A percentile compares a stretch with the other conserved stretches of the same genome.
These are phyloP conservation scores for Salix suchowensis DNA, from an alignment of 345 rosid species.

Conservation along the genomic window DNA sequence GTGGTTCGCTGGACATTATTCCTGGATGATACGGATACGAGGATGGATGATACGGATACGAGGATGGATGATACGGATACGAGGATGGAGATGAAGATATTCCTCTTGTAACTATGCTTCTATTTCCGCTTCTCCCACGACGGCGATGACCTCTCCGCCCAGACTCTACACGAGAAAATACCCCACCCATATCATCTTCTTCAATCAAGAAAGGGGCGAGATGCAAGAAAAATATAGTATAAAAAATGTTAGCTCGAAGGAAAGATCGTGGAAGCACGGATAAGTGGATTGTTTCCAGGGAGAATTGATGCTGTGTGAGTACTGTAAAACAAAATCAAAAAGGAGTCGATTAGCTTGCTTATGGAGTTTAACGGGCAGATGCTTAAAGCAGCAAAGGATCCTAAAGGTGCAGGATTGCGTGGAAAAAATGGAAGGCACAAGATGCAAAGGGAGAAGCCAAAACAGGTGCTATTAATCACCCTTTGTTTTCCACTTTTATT, in stretches of 20 bases:
- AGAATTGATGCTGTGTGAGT: background rate
- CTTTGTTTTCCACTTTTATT: background rate
- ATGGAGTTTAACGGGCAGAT: background rate
- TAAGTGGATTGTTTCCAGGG: background rate
- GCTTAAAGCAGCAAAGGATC: background rate
- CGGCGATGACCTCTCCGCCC: background rate
- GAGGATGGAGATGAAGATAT: background rate
- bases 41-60: background rate
- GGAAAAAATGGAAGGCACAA: background rate
- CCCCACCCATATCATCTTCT: slow-evolving; percentile 15
- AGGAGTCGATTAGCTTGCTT: background rate
- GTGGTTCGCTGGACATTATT: background rate
- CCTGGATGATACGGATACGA: background rate
- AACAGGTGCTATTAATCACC: background rate
- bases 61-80: background rate
- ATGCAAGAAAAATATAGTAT: background rate
- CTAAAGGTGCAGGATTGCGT: background rate
- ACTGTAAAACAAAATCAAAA: background rate
- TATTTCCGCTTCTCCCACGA: background rate
- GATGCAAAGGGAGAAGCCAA: background rate
- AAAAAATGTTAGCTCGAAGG: background rate
- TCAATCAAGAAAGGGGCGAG: background rate
- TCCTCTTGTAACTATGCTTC: too few relatives aligned
- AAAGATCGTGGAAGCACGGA: background rate
- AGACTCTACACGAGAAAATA: background rate